Percentiles rank a stretch among this genome's conserved stretches.
Conservation (phyloP, 169 alveolate species). For the Plasmodium relictum region DNA sequence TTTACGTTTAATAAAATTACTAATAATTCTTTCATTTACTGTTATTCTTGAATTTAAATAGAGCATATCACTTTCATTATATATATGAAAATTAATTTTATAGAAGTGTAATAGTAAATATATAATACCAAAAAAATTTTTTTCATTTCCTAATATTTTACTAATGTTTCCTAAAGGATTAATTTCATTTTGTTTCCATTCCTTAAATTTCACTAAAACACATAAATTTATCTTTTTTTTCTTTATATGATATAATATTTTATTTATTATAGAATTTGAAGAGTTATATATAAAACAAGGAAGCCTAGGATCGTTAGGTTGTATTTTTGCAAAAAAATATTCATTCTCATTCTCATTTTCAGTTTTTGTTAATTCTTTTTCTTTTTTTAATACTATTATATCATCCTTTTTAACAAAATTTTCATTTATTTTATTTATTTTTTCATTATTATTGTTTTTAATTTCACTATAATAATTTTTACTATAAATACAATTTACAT, state of each 20-base stretch:
- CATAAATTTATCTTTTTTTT: conserved; percentile 50
- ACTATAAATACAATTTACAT: neutral
- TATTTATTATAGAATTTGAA: conserved; percentile 8
- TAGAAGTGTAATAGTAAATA: conserved; percentile 62
- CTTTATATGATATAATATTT: conserved; percentile 24
- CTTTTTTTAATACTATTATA: neutral
- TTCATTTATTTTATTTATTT: neutral
- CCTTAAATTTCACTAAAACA: conserved; percentile 51
- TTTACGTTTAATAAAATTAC: conserved; percentile 27
- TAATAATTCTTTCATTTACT: conserved; percentile 19
- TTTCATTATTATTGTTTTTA: neutral
- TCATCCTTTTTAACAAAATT: neutral
- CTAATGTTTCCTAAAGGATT: conserved; percentile 66
- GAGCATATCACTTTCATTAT: conserved; percentile 27
- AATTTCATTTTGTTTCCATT: conserved; percentile 65
- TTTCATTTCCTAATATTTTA: conserved; percentile 70
- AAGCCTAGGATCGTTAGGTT: conserved; percentile 36
- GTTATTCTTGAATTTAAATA: conserved; percentile 26
- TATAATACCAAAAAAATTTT: conserved; percentile 55
- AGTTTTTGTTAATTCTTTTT: neutral
- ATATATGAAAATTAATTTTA: conserved; percentile 54
- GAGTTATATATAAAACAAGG: conserved; percentile 71
- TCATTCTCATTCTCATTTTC: neutral
- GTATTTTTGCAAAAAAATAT: conserved; percentile 40
- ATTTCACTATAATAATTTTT: neutral